These are phyloP conservation scores for Aspergillus egyptiacus DNA, from an alignment of 495 filamentous ascomycete species.

Conservation along the genomic window DNA sequence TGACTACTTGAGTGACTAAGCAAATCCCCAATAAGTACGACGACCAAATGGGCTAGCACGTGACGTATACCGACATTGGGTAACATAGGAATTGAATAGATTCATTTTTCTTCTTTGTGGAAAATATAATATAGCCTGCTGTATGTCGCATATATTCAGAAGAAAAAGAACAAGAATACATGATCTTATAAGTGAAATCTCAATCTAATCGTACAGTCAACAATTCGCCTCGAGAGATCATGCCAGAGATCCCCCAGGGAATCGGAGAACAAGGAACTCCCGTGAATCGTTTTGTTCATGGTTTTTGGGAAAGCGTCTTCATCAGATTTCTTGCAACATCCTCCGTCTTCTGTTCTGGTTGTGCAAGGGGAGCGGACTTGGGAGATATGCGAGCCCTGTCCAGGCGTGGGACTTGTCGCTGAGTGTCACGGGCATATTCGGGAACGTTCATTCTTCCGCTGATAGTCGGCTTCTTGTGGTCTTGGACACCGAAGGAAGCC, in stretches of 20 bases:
- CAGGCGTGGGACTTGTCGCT: slow-evolving; percentile 29
- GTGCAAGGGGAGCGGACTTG: background rate
- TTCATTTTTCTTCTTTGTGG: background rate
- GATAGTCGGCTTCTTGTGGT: slow-evolving; percentile 26
- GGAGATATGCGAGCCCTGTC: slow-evolving; percentile 19
- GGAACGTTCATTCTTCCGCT: slow-evolving; percentile 19
- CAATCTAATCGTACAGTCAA: slow-evolving; percentile 38
- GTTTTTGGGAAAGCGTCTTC: slow-evolving; percentile 22
- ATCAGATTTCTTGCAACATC: slow-evolving; percentile 34
- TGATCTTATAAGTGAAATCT: slow-evolving; percentile 30
- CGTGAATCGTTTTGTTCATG: background rate
- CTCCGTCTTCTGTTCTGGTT: slow-evolving; percentile 14
- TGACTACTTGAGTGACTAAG: background rate
- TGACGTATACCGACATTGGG: background rate
- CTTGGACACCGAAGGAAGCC: slow-evolving; percentile 45
- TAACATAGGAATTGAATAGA: background rate
- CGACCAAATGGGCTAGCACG: background rate
- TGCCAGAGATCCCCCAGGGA: no score
- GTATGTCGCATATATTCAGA: slow-evolving; percentile 31
- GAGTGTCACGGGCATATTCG: slow-evolving; percentile 21
- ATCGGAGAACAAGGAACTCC: background rate
- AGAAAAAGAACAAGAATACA: slow-evolving; percentile 17
- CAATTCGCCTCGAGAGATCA: background rate
- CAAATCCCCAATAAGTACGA: no score
- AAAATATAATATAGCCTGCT: slow-evolving; percentile 19